phyloP scores from a whole-genome alignment of 352 stramenopile genomes.

The Phytophthora chlamydospora region DNA sequence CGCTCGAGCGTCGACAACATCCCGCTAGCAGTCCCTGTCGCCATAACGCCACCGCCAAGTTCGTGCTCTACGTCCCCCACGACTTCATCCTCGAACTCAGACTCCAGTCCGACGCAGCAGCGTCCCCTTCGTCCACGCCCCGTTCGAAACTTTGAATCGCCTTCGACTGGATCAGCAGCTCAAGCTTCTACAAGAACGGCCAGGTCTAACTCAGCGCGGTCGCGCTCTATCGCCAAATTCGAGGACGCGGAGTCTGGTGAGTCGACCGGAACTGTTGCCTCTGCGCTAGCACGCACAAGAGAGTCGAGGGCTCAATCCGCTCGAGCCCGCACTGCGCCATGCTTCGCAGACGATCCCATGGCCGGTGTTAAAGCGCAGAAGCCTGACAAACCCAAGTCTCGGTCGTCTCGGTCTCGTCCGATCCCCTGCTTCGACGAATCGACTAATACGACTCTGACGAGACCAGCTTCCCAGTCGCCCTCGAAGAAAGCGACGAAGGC shows the following conservation, averaged over 20 bases:
- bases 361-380: slow-evolving; percentile 15
- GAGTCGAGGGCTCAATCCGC: slow-evolving; percentile 20
- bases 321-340: slow-evolving; percentile 12
- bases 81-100: slow-evolving; percentile 27
- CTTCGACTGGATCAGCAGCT: neutral
- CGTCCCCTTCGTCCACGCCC: neutral
- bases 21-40: slow-evolving; percentile 2
- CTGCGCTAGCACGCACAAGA: slow-evolving; percentile 5
- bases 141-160: neutral
- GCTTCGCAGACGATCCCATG: slow-evolving; percentile 6
- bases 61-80: slow-evolving; percentile 27
- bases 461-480: neutral
- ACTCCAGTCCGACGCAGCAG: slow-evolving; percentile 25
- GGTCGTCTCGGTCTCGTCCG: slow-evolving; percentile 13
- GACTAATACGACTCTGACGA: neutral
- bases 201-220: slow-evolving; percentile 6
- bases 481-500: slow-evolving; percentile 15
- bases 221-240: slow-evolving; percentile 28
- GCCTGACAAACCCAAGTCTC: slow-evolving; percentile 4
- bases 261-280: neutral
- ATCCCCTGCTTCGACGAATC: slow-evolving; percentile 17
- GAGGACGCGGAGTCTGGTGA: slow-evolving; percentile 11
- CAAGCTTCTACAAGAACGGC: neutral
- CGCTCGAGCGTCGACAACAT: slow-evolving; percentile 17
- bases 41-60: slow-evolving; percentile 2